Evolutionary conservation across 768 basidiomycete genomes (phyloP).

Genomic region (Trametes coccinea): DNA sequence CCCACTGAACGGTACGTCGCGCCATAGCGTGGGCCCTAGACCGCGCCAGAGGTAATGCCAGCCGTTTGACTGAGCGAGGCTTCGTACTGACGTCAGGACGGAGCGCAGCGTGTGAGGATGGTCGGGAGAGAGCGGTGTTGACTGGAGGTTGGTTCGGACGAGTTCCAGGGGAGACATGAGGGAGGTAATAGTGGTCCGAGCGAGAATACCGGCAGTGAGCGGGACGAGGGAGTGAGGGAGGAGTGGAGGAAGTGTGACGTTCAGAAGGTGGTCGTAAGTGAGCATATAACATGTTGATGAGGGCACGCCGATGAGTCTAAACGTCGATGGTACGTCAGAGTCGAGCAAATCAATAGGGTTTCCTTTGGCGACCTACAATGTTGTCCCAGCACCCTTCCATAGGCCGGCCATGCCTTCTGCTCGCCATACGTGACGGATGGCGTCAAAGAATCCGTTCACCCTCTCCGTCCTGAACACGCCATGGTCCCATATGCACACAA

Average conservation of each 20-base stretch:
- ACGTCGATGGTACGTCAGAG: neutral
- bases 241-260: constrained; percentile 59
- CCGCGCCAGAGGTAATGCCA: constrained; percentile 83
- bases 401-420: constrained; percentile 83
- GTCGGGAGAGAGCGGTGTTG: constrained; percentile 69
- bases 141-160: constrained; percentile 90
- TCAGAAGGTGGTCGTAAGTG: constrained; percentile 86
- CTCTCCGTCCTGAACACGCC: constrained; percentile 70
- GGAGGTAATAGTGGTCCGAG: constrained; percentile 77
- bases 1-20: constrained; percentile 97
- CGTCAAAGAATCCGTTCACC: constrained; percentile 85
- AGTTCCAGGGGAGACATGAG: constrained; percentile 88
- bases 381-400: constrained; percentile 95
- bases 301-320: constrained; percentile 86
- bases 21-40: constrained; percentile 89
- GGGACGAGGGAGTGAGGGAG: constrained; percentile 60
- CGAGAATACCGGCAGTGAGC: constrained; percentile 78
- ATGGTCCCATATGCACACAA: constrained; percentile 81
- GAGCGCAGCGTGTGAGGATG: constrained; percentile 78
- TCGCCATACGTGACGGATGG: constrained; percentile 74
- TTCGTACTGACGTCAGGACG: constrained; percentile 63
- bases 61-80: constrained; percentile 63
- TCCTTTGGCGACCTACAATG: constrained; percentile 57
- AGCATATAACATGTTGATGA: constrained; percentile 93
- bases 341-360: too few species aligned